These are phyloP conservation scores for Corylus avellana DNA, from an alignment of 306 rosid genomes.

Conservation along the genomic window DNA sequence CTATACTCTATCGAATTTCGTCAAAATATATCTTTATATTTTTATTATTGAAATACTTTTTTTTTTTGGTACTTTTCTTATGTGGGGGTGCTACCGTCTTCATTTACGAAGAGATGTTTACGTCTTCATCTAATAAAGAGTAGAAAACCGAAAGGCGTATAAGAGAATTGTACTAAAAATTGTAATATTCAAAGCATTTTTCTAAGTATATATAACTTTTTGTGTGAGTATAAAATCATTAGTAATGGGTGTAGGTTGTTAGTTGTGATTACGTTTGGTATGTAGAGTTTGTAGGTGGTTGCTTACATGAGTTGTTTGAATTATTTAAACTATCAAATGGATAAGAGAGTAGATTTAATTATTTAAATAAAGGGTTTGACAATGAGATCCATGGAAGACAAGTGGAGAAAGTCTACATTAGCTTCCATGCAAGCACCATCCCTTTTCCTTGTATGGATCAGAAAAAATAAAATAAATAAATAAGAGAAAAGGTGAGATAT, in stretches of 20 bases:
- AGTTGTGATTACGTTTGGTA: not conserved
- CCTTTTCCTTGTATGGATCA: no score
- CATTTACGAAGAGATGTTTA: no score
- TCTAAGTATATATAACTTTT: not conserved
- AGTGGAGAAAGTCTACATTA: not conserved
- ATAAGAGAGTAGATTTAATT: not conserved
- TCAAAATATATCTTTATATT: no score
- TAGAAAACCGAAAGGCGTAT: no score
- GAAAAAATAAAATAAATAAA: no score
- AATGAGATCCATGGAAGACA: not conserved
- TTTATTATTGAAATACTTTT: no score
- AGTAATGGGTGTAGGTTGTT: not conserved
- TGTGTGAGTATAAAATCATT: not conserved
- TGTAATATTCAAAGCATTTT: no score
- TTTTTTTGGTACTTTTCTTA: no score
- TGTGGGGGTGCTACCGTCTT: no score
- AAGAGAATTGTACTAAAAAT: no score
- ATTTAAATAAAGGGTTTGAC: not conserved
- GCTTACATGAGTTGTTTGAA: not conserved
- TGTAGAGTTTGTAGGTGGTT: constrained; percentile 12
- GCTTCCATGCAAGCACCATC: not conserved
- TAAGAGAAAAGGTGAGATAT: not conserved
- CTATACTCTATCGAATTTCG: no score
- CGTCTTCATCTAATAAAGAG: no score
- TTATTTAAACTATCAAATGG: not conserved